Base-by-base conservation (phyloP, 31 red algal genomes). In the Odonthalia washingtoniensis region DNA sequence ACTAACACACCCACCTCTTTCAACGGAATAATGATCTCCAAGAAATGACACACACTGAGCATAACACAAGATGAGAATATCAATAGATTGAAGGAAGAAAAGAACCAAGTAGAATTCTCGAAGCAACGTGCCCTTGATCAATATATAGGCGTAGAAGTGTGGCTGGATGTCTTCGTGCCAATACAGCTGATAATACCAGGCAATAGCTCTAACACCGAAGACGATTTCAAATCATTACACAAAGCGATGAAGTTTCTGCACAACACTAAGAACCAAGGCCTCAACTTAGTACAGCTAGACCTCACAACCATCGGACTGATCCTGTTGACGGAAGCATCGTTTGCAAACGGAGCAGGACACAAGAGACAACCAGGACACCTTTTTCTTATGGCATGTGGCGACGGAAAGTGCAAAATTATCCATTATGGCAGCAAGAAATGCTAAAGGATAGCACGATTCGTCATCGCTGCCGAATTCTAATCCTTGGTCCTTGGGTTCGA, bases 391-490 rank as follows among this genome's bases (percentile, higher is more conserved):
- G 78, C n/a, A 5, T 14, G 68, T 52, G 53, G 36, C 24, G 21
- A 30, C 28, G 36, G 57, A 14, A 67, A 34, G 12, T 6, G 17
- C 4, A 81, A 81, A 21, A 81, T 66, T 28, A 6, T 77, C 6
- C 74, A 77, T 39, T 61, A 80, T 6, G 77, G 77, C 49, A 61
- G 44, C 32, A 46, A 27, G 38, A 70, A 30, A 33, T 72, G 64
- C 38, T 27, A 72, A 40, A 3, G 64, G 3, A 63, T 84, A 5
- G 16, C 60, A 3, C 65, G 80, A 5, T 84, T 63, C 9, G 80
- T 72, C 12, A 72, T 84, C 63, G 80, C 80, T 43, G 80, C 80
- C 21, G 78, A 81, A 40, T 31, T 81, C 24, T 32, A 33, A 30
- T 49, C 78, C 5, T 6, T 81, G 12, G 52, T 74, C 9, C 17